These are phyloP conservation scores for Diaporthe caulivora DNA, from an alignment of 2,329 filamentous ascomycete species.

Conservation along the genomic window DNA sequence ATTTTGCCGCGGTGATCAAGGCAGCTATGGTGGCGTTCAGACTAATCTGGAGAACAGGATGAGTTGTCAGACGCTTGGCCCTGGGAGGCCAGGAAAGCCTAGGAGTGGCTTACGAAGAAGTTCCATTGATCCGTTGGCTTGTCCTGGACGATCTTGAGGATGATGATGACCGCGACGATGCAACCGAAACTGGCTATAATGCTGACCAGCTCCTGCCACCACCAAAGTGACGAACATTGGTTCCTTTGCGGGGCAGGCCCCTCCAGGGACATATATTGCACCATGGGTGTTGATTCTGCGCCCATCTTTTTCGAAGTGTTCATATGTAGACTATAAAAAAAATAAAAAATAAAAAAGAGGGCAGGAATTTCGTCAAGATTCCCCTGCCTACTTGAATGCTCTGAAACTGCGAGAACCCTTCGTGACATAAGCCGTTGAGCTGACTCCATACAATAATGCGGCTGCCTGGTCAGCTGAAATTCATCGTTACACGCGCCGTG, in stretches of 20 bases:
- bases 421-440: not conserved
- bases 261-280: not conserved
- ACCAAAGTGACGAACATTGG: slow-evolving; percentile 3
- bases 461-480: slow-evolving; percentile 14
- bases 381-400: not conserved
- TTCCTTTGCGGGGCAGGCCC: not conserved
- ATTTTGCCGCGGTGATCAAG: slow-evolving; percentile 13
- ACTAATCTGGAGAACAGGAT: not conserved
- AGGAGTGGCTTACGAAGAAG: slow-evolving; percentile 4
- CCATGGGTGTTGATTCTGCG: not conserved
- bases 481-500: not conserved
- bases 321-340: no score
- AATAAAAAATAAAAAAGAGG: not conserved
- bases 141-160: slow-evolving; percentile 12
- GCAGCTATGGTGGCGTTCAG: slow-evolving; percentile 12
- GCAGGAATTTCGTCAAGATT: not conserved
- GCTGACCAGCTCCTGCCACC: slow-evolving; percentile 23
- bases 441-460: not conserved
- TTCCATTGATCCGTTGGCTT: slow-evolving; percentile 13
- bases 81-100: not conserved
- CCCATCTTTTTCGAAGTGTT: not conserved
- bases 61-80: not conserved
- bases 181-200: slow-evolving; percentile 1
- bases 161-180: slow-evolving; percentile 9
- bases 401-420: not conserved